Conservation (phyloP, 192 early-diverging fungal genomes). For the Rhizoclosmatium globosum region DNA sequence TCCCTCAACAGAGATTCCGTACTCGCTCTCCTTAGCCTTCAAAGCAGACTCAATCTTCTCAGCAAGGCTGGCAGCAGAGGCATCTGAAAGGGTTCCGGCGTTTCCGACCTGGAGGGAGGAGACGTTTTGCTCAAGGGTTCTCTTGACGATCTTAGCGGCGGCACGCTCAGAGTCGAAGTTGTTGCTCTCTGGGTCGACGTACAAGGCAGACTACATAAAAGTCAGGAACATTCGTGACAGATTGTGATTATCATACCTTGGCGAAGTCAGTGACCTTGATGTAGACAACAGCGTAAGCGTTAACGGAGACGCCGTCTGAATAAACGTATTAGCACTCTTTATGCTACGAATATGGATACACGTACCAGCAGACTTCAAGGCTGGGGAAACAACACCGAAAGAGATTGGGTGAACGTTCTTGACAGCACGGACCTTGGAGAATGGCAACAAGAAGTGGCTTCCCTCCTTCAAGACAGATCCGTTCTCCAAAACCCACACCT, state of each 20-base stretch:
- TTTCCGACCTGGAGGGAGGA: slow-evolving; percentile 41
- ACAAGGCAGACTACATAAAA: slow-evolving; percentile 52
- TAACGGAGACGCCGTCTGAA: slow-evolving; percentile 52
- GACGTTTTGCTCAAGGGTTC: slow-evolving; percentile 50
- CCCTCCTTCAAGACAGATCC: slow-evolving; percentile 50
- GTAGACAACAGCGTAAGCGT: slow-evolving; percentile 61
- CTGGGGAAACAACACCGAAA: slow-evolving; percentile 54
- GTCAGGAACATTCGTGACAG: background rate
- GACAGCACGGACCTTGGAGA: slow-evolving; percentile 55
- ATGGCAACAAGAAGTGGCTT: slow-evolving; percentile 53
- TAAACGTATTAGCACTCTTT: background rate
- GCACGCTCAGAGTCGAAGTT: slow-evolving; percentile 60
- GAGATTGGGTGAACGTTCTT: slow-evolving; percentile 52
- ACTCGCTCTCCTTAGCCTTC: slow-evolving; percentile 47
- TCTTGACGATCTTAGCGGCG: slow-evolving; percentile 55
- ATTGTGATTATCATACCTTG: slow-evolving; percentile 38
- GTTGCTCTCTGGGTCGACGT: slow-evolving; percentile 60
- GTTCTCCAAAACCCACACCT: slow-evolving; percentile 57
- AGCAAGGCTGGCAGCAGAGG: slow-evolving; percentile 45
- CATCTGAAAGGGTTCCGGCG: slow-evolving; percentile 40
- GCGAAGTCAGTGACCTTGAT: slow-evolving; percentile 55
- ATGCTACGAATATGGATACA: background rate
- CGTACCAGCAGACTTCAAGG: slow-evolving; percentile 47
- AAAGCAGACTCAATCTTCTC: slow-evolving; percentile 51
- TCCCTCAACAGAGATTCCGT: slow-evolving; percentile 48